A percentile compares a stretch with the other conserved stretches of the same genome.
phyloP scores from a whole-genome alignment of 129 eudicot genomes.

The Flaveria brownii region DNA sequence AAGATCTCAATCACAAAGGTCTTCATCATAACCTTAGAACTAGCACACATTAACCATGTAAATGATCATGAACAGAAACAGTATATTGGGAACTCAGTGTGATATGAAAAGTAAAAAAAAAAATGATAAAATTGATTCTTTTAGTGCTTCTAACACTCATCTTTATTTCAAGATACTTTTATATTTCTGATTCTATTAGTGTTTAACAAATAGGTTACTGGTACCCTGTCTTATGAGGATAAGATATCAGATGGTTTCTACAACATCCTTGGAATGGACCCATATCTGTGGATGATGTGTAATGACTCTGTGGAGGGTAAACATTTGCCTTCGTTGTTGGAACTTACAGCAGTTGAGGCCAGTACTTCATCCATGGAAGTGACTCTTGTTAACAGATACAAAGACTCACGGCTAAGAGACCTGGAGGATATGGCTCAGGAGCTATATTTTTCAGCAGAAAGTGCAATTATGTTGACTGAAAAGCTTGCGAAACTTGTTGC shows the following conservation, averaged over 20 bases:
- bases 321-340: conserved; percentile 59
- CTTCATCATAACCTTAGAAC: too few species aligned
- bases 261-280: conserved; percentile 87
- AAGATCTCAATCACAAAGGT: too few species aligned
- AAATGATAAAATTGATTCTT: not conserved
- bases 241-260: conserved; percentile 92
- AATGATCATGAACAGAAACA: not conserved
- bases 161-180: not conserved
- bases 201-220: conserved; percentile 55
- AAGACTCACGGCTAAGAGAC: conserved; percentile 73
- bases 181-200: not conserved
- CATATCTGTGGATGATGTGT: conserved; percentile 83
- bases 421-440: conserved; percentile 83
- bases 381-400: conserved; percentile 73
- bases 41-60: not conserved
- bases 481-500: conserved; percentile 87
- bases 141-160: too few species aligned
- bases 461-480: conserved; percentile 51
- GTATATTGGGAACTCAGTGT: not conserved
- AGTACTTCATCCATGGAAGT: conserved; percentile 76
- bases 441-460: conserved; percentile 65
- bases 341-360: conserved; percentile 61
- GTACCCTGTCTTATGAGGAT: conserved; percentile 78
- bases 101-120: not conserved
- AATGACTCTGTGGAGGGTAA: conserved; percentile 58